These are phyloP conservation scores for Colletotrichum aenigma DNA, from an alignment of 2,329 filamentous ascomycete species.

Conservation along the genomic window DNA sequence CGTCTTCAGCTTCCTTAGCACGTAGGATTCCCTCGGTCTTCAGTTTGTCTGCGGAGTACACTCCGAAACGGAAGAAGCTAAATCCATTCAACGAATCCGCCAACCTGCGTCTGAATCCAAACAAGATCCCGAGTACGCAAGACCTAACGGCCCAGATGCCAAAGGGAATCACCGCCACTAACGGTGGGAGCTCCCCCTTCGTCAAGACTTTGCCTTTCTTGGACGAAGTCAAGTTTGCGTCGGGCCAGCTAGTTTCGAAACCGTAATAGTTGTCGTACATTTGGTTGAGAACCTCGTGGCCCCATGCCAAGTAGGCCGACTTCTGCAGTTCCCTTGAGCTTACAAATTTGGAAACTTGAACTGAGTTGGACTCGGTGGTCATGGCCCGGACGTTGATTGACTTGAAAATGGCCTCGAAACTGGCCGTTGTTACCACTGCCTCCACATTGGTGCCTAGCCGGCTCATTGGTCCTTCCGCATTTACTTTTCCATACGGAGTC, in stretches of 20 bases:
- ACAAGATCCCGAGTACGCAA: neutral
- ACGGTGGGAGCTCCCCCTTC: neutral
- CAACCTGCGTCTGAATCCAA: neutral
- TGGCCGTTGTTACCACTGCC: rapidly evolving
- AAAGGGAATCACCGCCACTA: neutral
- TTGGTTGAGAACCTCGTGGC: neutral
- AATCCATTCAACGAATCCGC: neutral
- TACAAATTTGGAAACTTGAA: neutral
- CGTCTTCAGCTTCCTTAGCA: neutral
- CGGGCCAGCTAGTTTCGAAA: neutral
- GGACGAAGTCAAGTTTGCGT: neutral
- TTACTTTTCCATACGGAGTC: too few species aligned
- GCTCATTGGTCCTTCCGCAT: neutral
- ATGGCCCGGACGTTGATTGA: neutral
- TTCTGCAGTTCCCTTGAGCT: neutral
- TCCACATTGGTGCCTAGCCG: neutral
- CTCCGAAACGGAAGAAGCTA: neutral
- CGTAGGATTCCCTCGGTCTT: neutral
- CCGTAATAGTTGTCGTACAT: neutral
- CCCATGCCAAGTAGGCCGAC: neutral
- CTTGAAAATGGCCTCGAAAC: neutral
- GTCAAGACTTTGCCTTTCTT: neutral
- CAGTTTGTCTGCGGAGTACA: neutral
- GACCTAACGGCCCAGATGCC: neutral
- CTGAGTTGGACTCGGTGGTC: neutral